phyloP scores from a whole-genome alignment of 108 stramenopile genomes.

The Fistulifera solaris region DNA sequence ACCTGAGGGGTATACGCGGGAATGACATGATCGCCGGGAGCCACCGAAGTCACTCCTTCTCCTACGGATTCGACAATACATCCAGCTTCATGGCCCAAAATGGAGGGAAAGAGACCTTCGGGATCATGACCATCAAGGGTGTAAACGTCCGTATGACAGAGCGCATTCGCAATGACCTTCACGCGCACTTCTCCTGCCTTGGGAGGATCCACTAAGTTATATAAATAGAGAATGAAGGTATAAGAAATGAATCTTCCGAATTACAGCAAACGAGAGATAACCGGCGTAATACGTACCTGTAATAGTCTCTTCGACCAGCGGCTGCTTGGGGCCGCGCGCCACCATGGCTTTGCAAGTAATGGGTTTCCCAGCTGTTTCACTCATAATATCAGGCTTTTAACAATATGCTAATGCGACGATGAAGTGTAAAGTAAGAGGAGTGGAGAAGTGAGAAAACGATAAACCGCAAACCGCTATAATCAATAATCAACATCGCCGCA shows the following conservation, averaged over 20 bases:
- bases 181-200: slow-evolving; percentile 73
- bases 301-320: slow-evolving; percentile 70
- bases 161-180: slow-evolving; percentile 83
- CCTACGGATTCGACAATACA: slow-evolving; percentile 87
- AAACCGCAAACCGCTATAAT: too few relatives aligned
- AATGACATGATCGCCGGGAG: slow-evolving; percentile 76
- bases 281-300: slow-evolving; percentile 72
- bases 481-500: too few relatives aligned
- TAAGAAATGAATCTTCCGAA: too few relatives aligned
- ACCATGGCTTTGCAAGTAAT: slow-evolving; percentile 87
- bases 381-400: too few relatives aligned
- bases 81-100: slow-evolving; percentile 76
- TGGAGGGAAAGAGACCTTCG: slow-evolving; percentile 85
- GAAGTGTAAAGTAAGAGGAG: background rate
- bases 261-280: too few relatives aligned
- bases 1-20: slow-evolving; percentile 13
- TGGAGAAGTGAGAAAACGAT: too few relatives aligned
- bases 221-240: too few relatives aligned
- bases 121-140: slow-evolving; percentile 86
- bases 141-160: slow-evolving; percentile 92
- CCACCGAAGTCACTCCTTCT: slow-evolving; percentile 81
- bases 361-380: slow-evolving; percentile 52
- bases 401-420: background rate
- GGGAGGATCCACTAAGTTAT: slow-evolving; percentile 70
- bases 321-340: slow-evolving; percentile 65